A percentile compares a stretch with the other conserved stretches of the same genome.
phyloP scores from a whole-genome alignment of 345 rosid genomes.

The Gossypium rotundifolium region DNA sequence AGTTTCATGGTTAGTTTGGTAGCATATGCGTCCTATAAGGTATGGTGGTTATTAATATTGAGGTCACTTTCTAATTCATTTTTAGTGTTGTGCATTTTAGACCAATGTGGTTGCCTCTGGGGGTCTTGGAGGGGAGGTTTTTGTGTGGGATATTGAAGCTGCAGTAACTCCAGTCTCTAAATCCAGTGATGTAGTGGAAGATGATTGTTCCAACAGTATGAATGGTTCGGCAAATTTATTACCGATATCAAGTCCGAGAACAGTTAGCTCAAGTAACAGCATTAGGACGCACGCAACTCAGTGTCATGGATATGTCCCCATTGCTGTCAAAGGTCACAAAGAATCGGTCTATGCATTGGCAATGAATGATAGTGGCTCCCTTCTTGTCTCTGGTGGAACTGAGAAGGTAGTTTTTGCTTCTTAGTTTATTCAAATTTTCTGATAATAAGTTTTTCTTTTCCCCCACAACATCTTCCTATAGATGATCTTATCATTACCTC shows the following conservation, averaged over 20 bases:
- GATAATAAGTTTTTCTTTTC: background rate
- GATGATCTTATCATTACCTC: background rate
- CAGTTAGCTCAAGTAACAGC: conserved; percentile 78
- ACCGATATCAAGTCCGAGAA: conserved; percentile 66
- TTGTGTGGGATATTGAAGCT: conserved; percentile 98
- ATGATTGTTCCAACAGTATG: conserved; percentile 65
- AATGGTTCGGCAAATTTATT: conserved; percentile 51
- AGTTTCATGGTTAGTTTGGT: conserved; percentile 8
- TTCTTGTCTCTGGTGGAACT: conserved; percentile 99
- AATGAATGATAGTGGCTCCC: conserved; percentile 81
- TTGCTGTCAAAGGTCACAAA: conserved; percentile 94
- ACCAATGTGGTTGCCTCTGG: conserved; percentile 95
- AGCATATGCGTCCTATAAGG: background rate
- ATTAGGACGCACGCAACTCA: conserved; percentile 63
- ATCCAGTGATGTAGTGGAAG: conserved; percentile 66
- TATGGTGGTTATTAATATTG: conserved; percentile 7
- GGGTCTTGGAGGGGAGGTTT: conserved; percentile 99
- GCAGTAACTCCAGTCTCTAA: conserved; percentile 71
- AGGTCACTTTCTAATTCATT: conserved; percentile 56
- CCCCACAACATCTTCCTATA: background rate
- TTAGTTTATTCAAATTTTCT: background rate
- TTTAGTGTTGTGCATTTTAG: conserved; percentile 65
- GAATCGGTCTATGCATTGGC: conserved; percentile 99
- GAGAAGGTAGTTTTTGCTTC: conserved; percentile 63
- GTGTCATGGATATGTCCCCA: conserved; percentile 71